Percentiles rank a stretch among this genome's conserved stretches.
These are phyloP conservation scores for Lablab purpureus DNA, from an alignment of 306 rosid species.

Conservation along the genomic window DNA sequence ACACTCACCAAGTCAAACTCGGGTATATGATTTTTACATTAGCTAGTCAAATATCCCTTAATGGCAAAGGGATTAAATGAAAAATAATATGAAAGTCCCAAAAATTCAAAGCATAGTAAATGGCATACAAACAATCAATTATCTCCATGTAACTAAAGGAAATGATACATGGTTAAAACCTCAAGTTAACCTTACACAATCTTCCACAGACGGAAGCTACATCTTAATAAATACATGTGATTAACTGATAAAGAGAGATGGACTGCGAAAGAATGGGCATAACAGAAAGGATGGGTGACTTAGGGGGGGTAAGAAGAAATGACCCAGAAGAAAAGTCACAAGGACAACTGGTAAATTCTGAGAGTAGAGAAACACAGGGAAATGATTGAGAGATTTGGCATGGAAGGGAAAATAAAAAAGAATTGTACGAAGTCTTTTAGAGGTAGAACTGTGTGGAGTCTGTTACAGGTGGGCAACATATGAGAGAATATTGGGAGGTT, in stretches of 20 bases:
- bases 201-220: not conserved
- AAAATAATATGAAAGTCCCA: constrained; percentile 8
- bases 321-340: not conserved
- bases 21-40: not conserved
- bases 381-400: constrained; percentile 2
- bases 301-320: not conserved
- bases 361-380: not conserved
- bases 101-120: constrained; percentile 35
- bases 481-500: constrained; percentile 4
- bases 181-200: constrained; percentile 17
- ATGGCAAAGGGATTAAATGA: constrained; percentile 3
- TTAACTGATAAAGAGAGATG: not conserved
- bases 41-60: constrained; percentile 3
- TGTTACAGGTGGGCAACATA: not conserved
- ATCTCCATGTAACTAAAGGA: constrained; percentile 20
- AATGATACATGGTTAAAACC: constrained; percentile 30
- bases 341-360: not conserved
- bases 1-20: not conserved
- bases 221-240: constrained; percentile 9
- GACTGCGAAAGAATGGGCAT: constrained; percentile 6
- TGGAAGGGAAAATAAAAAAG: not conserved
- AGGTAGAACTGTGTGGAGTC: not conserved
- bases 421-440: not conserved
- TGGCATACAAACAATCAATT: not conserved
- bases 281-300: not conserved